A percentile compares a stretch with the other conserved stretches of the same genome.
These are phyloP conservation scores for Eucalyptus pumila DNA, from an alignment of 345 rosid species.

Conservation along the genomic window DNA sequence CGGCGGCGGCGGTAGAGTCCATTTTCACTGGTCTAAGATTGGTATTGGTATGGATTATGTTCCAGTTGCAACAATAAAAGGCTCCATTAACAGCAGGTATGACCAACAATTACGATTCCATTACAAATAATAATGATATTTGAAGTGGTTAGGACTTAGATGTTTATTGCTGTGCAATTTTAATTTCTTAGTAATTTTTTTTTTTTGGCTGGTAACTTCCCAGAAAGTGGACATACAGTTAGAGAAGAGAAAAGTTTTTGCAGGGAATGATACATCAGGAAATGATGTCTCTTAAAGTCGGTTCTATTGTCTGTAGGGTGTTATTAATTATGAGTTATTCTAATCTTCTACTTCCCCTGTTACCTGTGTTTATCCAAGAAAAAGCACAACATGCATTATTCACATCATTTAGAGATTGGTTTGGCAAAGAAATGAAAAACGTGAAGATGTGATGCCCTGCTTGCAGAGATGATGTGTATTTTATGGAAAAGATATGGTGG, in stretches of 20 bases:
- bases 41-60: constrained; percentile 61
- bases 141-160: not conserved
- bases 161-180: not conserved
- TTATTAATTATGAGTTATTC: not conserved
- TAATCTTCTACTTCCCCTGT: not conserved
- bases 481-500: not conserved
- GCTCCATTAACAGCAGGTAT: constrained; percentile 69
- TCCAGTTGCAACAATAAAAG: constrained; percentile 64
- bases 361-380: not conserved
- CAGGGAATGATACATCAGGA: not conserved
- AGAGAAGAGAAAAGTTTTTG: not conserved
- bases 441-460: not conserved
- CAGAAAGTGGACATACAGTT: not conserved
- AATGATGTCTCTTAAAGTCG: not conserved
- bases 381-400: not conserved
- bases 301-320: not conserved
- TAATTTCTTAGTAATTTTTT: not conserved
- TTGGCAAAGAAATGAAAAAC: not conserved
- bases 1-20: constrained; percentile 98
- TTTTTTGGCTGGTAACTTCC: not conserved
- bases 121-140: not conserved
- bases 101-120: not conserved
- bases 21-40: constrained; percentile 92
- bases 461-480: not conserved
- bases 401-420: not conserved